These are phyloP conservation scores for Neonectria ditissima DNA, from an alignment of 2,329 filamentous ascomycete genomes.

Conservation along the genomic window DNA sequence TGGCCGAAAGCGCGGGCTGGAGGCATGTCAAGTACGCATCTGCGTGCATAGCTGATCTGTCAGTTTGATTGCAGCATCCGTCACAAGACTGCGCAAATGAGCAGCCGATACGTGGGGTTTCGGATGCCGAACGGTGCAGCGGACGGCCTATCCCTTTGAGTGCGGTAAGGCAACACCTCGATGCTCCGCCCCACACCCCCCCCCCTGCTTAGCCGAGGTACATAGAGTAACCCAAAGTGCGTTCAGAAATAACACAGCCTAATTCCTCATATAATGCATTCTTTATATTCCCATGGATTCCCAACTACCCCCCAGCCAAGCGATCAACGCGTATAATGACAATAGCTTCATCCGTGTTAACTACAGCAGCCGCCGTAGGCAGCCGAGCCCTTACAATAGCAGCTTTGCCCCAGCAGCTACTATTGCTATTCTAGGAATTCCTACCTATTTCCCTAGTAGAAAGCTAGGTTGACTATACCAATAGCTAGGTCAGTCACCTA, in stretches of 20 bases:
- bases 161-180: too few species aligned
- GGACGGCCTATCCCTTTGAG: conserved; percentile 5
- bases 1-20: background rate
- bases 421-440: conserved; percentile 20
- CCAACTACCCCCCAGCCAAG: too few species aligned
- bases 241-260: too few species aligned
- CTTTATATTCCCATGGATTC: too few species aligned
- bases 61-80: conserved; percentile 11
- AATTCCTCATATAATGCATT: too few species aligned
- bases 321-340: too few species aligned
- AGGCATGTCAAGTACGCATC: background rate
- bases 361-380: too few species aligned
- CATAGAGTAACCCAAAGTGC: too few species aligned
- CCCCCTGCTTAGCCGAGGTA: too few species aligned
- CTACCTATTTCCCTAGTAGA: too few species aligned
- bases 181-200: too few species aligned
- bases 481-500: conserved; percentile 11
- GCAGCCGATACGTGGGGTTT: conserved; percentile 30
- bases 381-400: conserved; percentile 1
- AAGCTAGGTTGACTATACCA: conserved; percentile 12
- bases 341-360: too few species aligned
- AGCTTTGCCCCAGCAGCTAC: background rate
- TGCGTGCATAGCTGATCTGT: background rate
- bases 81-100: conserved; percentile 19
- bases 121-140: conserved; percentile 5